These are phyloP conservation scores for Dissophora globulifera DNA, from an alignment of 192 early-diverging fungal species.

Conservation along the genomic window DNA sequence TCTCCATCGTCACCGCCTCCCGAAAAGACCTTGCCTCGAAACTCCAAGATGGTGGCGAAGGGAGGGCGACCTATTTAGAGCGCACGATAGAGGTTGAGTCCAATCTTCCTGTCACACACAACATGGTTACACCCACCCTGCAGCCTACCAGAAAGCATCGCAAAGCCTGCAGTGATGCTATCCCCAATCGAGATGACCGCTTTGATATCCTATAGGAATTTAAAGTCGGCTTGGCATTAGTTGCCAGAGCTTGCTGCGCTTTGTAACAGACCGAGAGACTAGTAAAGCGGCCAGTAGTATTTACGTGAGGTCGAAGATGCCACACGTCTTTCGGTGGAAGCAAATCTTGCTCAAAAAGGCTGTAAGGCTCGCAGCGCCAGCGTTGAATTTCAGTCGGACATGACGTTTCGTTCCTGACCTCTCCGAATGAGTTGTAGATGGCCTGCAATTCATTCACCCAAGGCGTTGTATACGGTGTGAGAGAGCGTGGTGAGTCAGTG, in stretches of 20 bases:
- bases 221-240: too few relatives aligned
- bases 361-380: conserved; percentile 54
- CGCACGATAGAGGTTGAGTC: too few relatives aligned
- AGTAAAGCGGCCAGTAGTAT: too few relatives aligned
- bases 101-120: too few relatives aligned
- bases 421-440: conserved; percentile 55
- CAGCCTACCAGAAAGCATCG: conserved; percentile 58
- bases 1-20: conserved; percentile 60
- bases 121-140: too few relatives aligned
- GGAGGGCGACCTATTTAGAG: conserved; percentile 55
- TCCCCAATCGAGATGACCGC: conserved; percentile 62
- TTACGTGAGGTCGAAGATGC: conserved; percentile 61
- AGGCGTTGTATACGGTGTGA: conserved; percentile 50
- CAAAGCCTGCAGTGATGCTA: conserved; percentile 67
- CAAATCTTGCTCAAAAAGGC: conserved; percentile 44
- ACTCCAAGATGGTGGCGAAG: conserved; percentile 59
- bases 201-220: conserved; percentile 58
- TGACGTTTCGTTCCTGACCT: conserved; percentile 34
- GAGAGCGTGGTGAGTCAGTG: not conserved
- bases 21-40: conserved; percentile 65
- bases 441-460: conserved; percentile 58
- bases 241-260: too few relatives aligned
- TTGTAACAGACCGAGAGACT: too few relatives aligned
- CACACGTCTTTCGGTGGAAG: conserved; percentile 50
- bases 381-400: conserved; percentile 53